Conservation (phyloP, 441 rosid genomes). For the Bocquillonia castaneifolia region DNA sequence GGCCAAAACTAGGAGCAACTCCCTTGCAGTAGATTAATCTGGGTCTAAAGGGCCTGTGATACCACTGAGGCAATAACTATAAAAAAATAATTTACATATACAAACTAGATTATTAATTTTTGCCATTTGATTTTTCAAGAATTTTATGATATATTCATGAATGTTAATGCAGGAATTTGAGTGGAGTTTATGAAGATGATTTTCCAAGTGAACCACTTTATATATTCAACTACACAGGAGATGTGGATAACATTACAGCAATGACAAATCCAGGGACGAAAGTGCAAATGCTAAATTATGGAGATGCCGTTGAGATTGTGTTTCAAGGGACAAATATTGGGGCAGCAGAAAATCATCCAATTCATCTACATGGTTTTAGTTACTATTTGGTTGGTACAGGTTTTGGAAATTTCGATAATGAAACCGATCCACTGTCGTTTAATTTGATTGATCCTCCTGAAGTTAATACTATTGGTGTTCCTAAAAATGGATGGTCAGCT, state of each 20-base stretch:
- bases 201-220: slow-evolving; percentile 26
- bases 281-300: slow-evolving; percentile 25
- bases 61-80: too few relatives aligned
- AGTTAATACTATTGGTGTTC: slow-evolving; percentile 35
- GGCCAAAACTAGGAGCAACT: too few relatives aligned
- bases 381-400: slow-evolving; percentile 41
- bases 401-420: slow-evolving; percentile 37
- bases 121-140: too few relatives aligned
- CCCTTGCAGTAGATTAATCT: too few relatives aligned
- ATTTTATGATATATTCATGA: too few relatives aligned
- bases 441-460: slow-evolving; percentile 40
- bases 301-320: slow-evolving; percentile 31
- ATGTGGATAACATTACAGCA: background rate
- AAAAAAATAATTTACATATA: too few relatives aligned
- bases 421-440: slow-evolving; percentile 28
- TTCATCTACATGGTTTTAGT: slow-evolving; percentile 41
- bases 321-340: slow-evolving; percentile 30
- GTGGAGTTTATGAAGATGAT: slow-evolving; percentile 14
- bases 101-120: too few relatives aligned
- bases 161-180: background rate
- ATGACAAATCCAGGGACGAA: slow-evolving; percentile 21
- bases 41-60: too few relatives aligned
- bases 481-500: slow-evolving; percentile 42
- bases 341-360: slow-evolving; percentile 29
- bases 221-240: slow-evolving; percentile 30